A percentile compares a stretch with the other conserved stretches of the same genome.
Conservation (phyloP, 805 yeast species). For the Ogataea methanolica region DNA sequence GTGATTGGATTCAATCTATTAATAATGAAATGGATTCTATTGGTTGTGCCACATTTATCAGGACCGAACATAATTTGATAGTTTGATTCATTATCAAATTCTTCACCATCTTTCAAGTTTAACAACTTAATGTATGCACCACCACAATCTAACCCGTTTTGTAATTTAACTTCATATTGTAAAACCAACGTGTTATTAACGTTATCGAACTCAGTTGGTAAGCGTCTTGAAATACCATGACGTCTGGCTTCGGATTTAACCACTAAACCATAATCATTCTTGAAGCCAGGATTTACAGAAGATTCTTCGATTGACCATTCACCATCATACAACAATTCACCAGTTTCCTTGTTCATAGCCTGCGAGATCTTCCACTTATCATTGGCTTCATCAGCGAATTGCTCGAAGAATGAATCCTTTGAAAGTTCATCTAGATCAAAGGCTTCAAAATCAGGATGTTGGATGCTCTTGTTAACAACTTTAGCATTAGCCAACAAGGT, state of each 20-base stretch:
- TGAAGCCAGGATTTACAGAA: constrained; percentile 50
- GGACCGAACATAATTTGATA: constrained; percentile 94
- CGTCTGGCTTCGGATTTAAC: constrained; percentile 71
- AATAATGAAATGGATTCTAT: constrained; percentile 75
- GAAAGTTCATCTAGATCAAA: constrained; percentile 32
- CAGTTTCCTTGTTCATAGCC: constrained; percentile 42
- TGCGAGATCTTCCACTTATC: constrained; percentile 59
- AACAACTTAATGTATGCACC: constrained; percentile 85
- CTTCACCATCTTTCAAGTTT: constrained; percentile 36
- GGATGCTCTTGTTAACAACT: constrained; percentile 9
- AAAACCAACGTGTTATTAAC: constrained; percentile 64
- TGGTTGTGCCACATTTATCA: constrained; percentile 78
- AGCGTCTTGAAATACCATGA: constrained; percentile 70
- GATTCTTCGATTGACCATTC: constrained; percentile 73
- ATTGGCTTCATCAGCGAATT: constrained; percentile 43
- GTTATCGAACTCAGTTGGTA: constrained; percentile 56
- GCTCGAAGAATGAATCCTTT: constrained; percentile 57
- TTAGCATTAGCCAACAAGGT: constrained; percentile 10
- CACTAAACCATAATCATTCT: constrained; percentile 71
- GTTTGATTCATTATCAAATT: constrained; percentile 62
- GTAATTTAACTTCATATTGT: constrained; percentile 86
- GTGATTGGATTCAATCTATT: constrained; percentile 51
- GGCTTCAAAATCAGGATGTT: constrained; percentile 33
- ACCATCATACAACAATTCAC: constrained; percentile 60
- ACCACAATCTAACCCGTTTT: constrained; percentile 75